Percentiles rank a stretch among this genome's conserved stretches.
These are phyloP conservation scores for Schrenkiella parvula DNA, from an alignment of 345 rosid genomes.

Conservation along the genomic window DNA sequence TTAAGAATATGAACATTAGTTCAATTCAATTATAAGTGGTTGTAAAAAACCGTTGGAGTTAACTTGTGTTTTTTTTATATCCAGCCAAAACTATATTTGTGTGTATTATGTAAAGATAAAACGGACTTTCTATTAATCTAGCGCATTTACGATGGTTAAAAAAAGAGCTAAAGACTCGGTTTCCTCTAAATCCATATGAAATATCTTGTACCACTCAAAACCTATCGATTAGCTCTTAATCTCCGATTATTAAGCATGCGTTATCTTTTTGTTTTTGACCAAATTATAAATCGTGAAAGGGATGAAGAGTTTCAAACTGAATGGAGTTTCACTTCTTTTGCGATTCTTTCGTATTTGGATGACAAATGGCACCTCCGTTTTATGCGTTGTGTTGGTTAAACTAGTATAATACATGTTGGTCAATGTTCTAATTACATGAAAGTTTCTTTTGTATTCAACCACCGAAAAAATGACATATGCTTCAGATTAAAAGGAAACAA, in stretches of 20 bases:
- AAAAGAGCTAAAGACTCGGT: background rate
- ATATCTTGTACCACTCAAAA: background rate
- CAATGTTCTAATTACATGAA: background rate
- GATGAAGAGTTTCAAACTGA: background rate
- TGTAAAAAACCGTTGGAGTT: background rate
- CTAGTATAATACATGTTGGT: background rate
- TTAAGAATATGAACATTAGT: too few species aligned
- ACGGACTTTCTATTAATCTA: background rate
- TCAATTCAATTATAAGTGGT: background rate
- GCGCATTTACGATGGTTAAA: background rate
- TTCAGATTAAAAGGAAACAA: too few species aligned
- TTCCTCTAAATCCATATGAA: background rate
- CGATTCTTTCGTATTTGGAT: too few species aligned
- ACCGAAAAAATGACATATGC: too few species aligned
- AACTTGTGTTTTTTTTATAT: background rate
- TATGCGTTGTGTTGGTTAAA: background rate
- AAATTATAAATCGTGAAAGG: background rate
- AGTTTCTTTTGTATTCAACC: background rate
- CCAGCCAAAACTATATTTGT: background rate
- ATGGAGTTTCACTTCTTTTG: background rate
- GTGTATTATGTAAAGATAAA: background rate
- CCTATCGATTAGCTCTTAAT: background rate
- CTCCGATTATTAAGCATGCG: background rate
- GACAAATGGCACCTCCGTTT: too few species aligned
- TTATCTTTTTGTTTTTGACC: background rate